Conservation (phyloP, 148 eudicot species). For the Cornus kousa region DNA sequence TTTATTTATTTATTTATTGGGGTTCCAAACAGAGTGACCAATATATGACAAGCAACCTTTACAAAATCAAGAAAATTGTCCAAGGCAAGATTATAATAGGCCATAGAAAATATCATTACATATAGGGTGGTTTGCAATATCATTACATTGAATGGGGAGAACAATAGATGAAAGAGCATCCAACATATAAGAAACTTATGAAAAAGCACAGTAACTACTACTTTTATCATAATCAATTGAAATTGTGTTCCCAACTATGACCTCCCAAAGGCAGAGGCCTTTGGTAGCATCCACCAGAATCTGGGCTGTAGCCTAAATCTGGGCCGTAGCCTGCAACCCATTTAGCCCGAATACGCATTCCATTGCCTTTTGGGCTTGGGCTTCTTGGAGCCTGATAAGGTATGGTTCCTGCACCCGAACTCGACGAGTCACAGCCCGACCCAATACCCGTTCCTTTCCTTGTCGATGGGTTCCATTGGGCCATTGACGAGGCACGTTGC, state of each 20-base stretch:
- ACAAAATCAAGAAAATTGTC: not conserved
- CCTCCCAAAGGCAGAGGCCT: constrained; percentile 24
- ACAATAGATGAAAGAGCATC: not conserved
- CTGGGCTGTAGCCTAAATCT: constrained; percentile 71
- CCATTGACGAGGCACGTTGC: constrained; percentile 33
- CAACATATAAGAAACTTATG: not conserved
- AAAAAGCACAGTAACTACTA: not conserved
- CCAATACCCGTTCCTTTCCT: constrained; percentile 45
- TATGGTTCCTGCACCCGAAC: constrained; percentile 56
- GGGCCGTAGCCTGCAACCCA: constrained; percentile 58
- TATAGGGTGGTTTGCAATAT: not conserved
- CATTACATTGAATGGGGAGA: not conserved
- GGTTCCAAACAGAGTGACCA: too few species aligned
- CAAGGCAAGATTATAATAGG: not conserved
- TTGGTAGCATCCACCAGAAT: constrained; percentile 48
- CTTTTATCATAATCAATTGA: constrained; percentile 13
- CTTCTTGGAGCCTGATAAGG: constrained; percentile 48
- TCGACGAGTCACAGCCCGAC: constrained; percentile 54
- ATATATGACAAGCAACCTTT: too few species aligned
- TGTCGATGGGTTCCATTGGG: constrained; percentile 54
- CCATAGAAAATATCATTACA: not conserved
- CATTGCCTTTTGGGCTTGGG: constrained; percentile 49
- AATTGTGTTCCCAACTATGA: constrained; percentile 35
- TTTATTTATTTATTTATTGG: too few species aligned
- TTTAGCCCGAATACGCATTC: constrained; percentile 30